Base-by-base conservation (phyloP, 306 rosid genomes). In the Carpinus viminea region DNA sequence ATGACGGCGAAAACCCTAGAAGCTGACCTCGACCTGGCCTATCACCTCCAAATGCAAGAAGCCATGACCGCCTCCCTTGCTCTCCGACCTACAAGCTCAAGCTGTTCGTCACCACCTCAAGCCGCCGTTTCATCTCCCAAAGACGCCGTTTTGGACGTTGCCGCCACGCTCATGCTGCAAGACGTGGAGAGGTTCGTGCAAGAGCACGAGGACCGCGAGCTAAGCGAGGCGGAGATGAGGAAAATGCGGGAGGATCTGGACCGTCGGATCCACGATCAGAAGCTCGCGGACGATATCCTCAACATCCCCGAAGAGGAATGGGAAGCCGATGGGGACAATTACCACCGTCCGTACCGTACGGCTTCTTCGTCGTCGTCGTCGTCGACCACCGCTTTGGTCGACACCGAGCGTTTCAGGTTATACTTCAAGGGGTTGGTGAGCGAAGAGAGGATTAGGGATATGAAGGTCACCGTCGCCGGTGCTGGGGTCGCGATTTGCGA, bases 381-480 rank as follows among this genome's bases (percentile, higher is more conserved):
- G 7, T 24, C 26, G 26, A 4, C 47, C 68, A 12, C 61, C 17
- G 79, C 36, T 41, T 36, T 21, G 45, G 72, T 28, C 28, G 80
- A 38, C 74, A 28, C 36, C 4, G 89, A 84, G 75, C 45, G 74
- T 72, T 78, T 73, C 79, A 82, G 73, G 34, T 5, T 87, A 76
- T 88, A 87, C 53, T 87, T 70, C 76, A 86, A 86, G 81, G 93
- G 90, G 20, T 74, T 88, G 81, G 86, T 90, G 18, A 81, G 83
- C 56, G 83, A 86, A 71, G 86, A 85, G 75, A 64, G 61, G 70
- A 61, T 83, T 69, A 73, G 78, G 70, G 91, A 80, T 38, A 47
- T 28, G 81, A 72, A 53, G 55, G 78, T 78, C 8, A 75, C 51
- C 52, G 87, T 84, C 69, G 88, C 84, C 4, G 81, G 84, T 4